Evolutionary conservation across 805 yeast genomes (phyloP), one percentile per base, ranked within the genome.

Genomic region (Brettanomyces nanus): DNA sequence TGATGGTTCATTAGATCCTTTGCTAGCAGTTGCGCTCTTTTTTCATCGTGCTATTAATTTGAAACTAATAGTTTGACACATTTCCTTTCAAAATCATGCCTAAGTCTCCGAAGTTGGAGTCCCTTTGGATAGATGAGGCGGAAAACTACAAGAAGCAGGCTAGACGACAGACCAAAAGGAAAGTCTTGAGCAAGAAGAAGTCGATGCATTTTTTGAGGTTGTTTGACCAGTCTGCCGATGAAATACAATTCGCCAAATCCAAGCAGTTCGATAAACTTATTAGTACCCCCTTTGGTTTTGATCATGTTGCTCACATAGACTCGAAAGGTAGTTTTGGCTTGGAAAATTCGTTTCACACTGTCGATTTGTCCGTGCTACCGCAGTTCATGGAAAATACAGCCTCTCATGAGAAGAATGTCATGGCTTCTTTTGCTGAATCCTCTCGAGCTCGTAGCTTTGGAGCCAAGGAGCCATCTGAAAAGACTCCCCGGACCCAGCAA

Each of bases 261-360:
- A 17, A 17, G 18, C 13, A n/a, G 5, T 13, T 20, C 27, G 9
- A n/a, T 6, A 22, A 22, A 21, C 27, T 22, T 26, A 58, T 61
- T 19, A 52, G 61, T 31, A 52, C 62, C 6, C 65, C 66, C 3
- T 56, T 53, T 23, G 56, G 48, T 0, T 60, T 60, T 44, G 46
- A 46, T 29, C 66, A 61, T 36, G 47, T 59, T 17, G 49, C 63
- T 3, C 65, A 60, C 38, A 46, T 59, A 19, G 60, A 59, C 29
- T 47, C 52, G 14, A 42, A 47, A 18, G 37, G 42, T 4, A 45
- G 48, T 2, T 61, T 58, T 44, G 65, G 65, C 1, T 38, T 60
- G 4, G 58, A 57, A 11, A 45, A 47, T 28, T 39, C 54, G 4
- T 58, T 58, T 39, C 39, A 38, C n/a, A 28, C 47, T 13, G 35